These are phyloP conservation scores for Diaporthe vaccinii DNA, from an alignment of 2,329 filamentous ascomycete species.

Conservation along the genomic window DNA sequence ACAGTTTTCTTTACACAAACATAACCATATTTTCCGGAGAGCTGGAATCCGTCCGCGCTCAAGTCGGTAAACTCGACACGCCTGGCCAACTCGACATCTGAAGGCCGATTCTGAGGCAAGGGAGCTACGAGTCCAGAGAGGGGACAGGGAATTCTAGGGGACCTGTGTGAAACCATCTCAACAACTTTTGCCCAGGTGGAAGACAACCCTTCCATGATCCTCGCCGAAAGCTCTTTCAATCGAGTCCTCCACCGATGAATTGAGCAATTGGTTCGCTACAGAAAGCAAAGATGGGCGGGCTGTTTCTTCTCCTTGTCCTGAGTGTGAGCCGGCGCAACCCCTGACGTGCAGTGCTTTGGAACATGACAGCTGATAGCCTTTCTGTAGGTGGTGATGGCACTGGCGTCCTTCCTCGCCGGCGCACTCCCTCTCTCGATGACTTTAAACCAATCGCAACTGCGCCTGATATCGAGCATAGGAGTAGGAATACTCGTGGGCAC, in stretches of 20 bases:
- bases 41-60: neutral
- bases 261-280: slow-evolving; percentile 9
- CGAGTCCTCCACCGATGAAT: slow-evolving; percentile 31
- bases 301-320: slow-evolving; percentile 52
- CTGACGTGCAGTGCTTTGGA: slow-evolving; percentile 6
- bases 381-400: slow-evolving; percentile 52
- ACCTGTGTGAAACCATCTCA: slow-evolving; percentile 3
- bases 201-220: neutral
- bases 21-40: neutral
- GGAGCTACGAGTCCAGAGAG: neutral
- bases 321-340: slow-evolving; percentile 47
- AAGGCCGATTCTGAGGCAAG: slow-evolving; percentile 5
- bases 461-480: slow-evolving; percentile 91
- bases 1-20: neutral
- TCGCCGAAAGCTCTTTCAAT: neutral
- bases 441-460: slow-evolving; percentile 87
- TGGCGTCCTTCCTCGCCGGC: slow-evolving; percentile 87
- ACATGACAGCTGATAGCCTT: slow-evolving; percentile 43
- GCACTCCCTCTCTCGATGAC: slow-evolving; percentile 90
- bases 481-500: slow-evolving; percentile 96
- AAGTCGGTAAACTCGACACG: neutral
- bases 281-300: slow-evolving; percentile 46
- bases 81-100: neutral
- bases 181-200: slow-evolving; percentile 23
- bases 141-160: neutral